Conservation (phyloP, 257 asterid genomes). For the Cruciata laevipes region DNA sequence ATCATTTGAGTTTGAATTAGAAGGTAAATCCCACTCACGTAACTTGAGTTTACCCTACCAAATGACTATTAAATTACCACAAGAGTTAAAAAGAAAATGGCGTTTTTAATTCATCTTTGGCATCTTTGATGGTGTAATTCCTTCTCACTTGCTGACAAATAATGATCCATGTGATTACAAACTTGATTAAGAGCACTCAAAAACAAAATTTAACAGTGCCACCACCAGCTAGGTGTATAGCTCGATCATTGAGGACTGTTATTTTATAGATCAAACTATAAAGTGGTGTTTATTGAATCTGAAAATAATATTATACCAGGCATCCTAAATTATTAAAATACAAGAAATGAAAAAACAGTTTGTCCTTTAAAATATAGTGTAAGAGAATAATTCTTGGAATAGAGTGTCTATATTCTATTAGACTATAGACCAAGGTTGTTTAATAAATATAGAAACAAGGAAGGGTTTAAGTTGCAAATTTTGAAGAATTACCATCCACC, state of each 20-base stretch:
- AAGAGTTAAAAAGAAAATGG: not conserved
- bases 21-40: not conserved
- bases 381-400: too few species aligned
- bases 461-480: too few species aligned
- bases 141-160: slow-evolving; percentile 40
- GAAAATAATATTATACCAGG: too few species aligned
- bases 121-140: slow-evolving; percentile 51
- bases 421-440: too few species aligned
- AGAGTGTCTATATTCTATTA: too few species aligned
- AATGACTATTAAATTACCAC: not conserved
- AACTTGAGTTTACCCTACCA: not conserved
- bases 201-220: not conserved
- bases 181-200: not conserved
- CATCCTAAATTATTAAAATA: too few species aligned
- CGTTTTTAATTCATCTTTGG: slow-evolving; percentile 14
- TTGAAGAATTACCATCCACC: too few species aligned
- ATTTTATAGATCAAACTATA: not conserved
- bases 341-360: too few species aligned
- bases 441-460: too few species aligned
- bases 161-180: slow-evolving; percentile 3
- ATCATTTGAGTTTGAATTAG: not conserved
- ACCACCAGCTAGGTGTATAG: not conserved
- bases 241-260: not conserved
- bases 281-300: too few species aligned
- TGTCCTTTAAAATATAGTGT: too few species aligned